These are phyloP conservation scores for Penicillium glabrum DNA, from an alignment of 2,329 filamentous ascomycete species.

Conservation along the genomic window DNA sequence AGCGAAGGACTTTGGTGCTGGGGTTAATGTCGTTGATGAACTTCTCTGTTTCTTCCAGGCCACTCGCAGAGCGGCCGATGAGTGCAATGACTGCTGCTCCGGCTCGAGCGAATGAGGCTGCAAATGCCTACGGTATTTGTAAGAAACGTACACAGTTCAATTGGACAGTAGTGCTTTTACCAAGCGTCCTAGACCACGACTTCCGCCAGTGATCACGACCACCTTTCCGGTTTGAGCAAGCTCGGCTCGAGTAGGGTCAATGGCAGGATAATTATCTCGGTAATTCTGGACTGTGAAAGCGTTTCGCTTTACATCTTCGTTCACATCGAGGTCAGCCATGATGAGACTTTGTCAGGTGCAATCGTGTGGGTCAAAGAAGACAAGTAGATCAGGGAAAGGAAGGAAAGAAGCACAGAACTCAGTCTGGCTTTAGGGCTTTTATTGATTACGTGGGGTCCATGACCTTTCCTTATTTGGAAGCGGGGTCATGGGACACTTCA, in stretches of 20 bases:
- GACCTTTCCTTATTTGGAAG: neutral
- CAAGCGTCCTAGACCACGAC: constrained; percentile 37
- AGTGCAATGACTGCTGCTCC: constrained; percentile 26
- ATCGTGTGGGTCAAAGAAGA: neutral
- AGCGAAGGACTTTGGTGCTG: constrained; percentile 29
- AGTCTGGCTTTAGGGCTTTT: neutral
- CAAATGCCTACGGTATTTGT: constrained; percentile 26
- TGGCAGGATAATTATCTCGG: constrained; percentile 40
- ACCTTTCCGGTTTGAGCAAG: constrained; percentile 39
- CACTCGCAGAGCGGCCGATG: constrained; percentile 25
- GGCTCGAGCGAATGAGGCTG: constrained; percentile 37
- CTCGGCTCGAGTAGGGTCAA: constrained; percentile 35
- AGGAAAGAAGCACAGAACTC: neutral
- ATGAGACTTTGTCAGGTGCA: neutral
- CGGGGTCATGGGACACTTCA: neutral
- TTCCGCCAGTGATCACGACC: constrained; percentile 44
- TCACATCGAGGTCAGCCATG: constrained; percentile 1
- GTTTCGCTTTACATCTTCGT: constrained; percentile 3
- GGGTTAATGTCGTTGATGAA: constrained; percentile 29
- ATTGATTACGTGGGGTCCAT: neutral
- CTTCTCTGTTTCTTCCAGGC: constrained; percentile 25
- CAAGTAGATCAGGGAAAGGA: neutral
- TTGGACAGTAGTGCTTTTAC: neutral
- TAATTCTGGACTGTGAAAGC: constrained; percentile 38
- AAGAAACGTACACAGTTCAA: neutral